phyloP scores from a whole-genome alignment of 1,284 basidiomycete species.

The Abortiporus biennis region DNA sequence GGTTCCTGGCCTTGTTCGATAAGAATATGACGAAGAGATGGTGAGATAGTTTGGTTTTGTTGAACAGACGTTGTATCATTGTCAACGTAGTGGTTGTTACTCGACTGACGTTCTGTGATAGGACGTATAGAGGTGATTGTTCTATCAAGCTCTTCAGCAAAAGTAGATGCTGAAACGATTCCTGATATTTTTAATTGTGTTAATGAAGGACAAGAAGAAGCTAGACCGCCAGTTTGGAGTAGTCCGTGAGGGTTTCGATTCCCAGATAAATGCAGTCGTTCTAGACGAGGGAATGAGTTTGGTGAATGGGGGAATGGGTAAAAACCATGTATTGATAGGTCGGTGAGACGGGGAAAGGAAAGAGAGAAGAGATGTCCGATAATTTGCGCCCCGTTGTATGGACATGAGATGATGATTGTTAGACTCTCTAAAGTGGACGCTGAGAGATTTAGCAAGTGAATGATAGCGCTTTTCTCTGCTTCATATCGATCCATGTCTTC shows the following conservation, averaged over 20 bases:
- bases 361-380: conserved; percentile 21
- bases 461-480: neutral
- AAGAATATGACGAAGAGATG: too few relatives aligned
- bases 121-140: too few relatives aligned
- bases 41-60: too few relatives aligned
- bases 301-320: conserved; percentile 3
- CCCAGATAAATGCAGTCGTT: conserved; percentile 28
- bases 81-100: too few relatives aligned
- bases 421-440: conserved; percentile 21
- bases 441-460: conserved; percentile 16
- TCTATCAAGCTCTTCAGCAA: conserved; percentile 10
- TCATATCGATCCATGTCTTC: too few relatives aligned
- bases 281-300: conserved; percentile 25
- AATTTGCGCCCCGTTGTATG: conserved; percentile 15
- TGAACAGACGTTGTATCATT: too few relatives aligned
- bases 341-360: conserved; percentile 11
- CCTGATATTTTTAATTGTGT: conserved; percentile 35
- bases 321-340: neutral
- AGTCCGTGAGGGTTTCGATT: conserved; percentile 45
- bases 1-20: too few relatives aligned
- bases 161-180: conserved; percentile 15
- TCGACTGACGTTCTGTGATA: too few relatives aligned
- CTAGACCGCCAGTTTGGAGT: conserved; percentile 30
- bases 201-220: conserved; percentile 33
- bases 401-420: conserved; percentile 18